Percentiles rank a stretch among this genome's conserved stretches.
phyloP scores from a whole-genome alignment of 352 stramenopile species.

The Phytopythium litorale region DNA sequence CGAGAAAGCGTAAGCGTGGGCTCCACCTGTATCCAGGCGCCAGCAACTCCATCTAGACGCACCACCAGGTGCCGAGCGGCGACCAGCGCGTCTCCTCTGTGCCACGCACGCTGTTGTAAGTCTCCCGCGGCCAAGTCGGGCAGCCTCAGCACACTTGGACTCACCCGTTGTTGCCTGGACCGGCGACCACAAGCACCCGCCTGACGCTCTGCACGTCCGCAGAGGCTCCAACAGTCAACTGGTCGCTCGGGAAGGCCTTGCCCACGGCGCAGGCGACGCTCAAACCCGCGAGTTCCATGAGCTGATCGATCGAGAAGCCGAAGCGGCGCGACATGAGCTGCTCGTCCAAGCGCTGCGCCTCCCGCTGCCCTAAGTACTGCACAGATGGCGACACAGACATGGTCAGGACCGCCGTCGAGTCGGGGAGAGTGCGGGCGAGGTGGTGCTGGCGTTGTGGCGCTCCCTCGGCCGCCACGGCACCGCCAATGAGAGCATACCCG shows the following conservation, averaged over 20 bases:
- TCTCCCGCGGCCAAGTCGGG: too few relatives aligned
- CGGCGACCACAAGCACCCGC: constrained; percentile 91
- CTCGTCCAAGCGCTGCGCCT: constrained; percentile 84
- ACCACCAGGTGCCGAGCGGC: constrained; percentile 95
- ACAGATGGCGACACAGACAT: not conserved
- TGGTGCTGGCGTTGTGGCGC: too few relatives aligned
- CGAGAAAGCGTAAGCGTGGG: not conserved
- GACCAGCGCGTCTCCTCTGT: constrained; percentile 96
- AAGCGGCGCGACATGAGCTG: constrained; percentile 85
- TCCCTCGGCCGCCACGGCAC: not conserved
- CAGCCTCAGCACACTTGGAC: not conserved
- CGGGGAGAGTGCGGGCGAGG: not conserved
- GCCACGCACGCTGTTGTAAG: not conserved
- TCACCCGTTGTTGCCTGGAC: constrained; percentile 98
- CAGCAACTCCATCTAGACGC: not conserved
- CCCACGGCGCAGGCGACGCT: constrained; percentile 91
- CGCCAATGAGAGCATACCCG: constrained; percentile 2
- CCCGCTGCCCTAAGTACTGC: constrained; percentile 66
- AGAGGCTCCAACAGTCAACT: not conserved
- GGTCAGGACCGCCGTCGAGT: not conserved
- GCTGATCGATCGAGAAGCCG: constrained; percentile 94
- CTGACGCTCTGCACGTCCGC: constrained; percentile 11
- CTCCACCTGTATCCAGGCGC: not conserved
- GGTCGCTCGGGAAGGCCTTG: constrained; percentile 48
- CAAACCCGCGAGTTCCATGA: constrained; percentile 99